Base-by-base conservation (phyloP, 2,329 filamentous ascomycete species). In the Botryotinia globosa region DNA sequence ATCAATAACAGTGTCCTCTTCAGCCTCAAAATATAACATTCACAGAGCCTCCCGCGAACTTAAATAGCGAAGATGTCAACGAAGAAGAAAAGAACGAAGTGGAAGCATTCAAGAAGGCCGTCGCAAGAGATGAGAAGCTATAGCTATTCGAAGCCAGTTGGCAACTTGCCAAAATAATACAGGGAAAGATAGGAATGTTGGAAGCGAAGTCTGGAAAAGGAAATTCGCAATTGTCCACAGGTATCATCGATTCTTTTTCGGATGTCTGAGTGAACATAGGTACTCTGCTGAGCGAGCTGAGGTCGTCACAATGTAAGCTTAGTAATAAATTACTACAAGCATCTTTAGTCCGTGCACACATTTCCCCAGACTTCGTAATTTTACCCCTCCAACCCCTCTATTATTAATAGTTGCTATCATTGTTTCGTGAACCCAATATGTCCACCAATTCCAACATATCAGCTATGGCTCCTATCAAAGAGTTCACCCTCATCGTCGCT, bases 401-500 rank as follows among this genome's bases (percentile, higher is more conserved):
- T 67, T 44, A 10, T 67, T 44, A 10, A 54, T 54, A 9, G 22
- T 32, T 66, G 25, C 25, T 18, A 56, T 67, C 34, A 16, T 42
- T 37, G 29, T 42, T 32, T 37, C 64, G 39, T 29, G 34, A 39
- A 29, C 37, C 32, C 64, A 67, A 67, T 22, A 67, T 67, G 64
- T 67, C 48, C 22, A 56, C 34, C 48, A 14, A 56, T 42, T 39
- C 48, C n/a, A 67, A 34, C 34, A 67, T 7, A 56, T 56, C 54
- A 56, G 25, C 63, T 5, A 73, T 72, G 45, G 77, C 76, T 72
- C 56, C 69, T 20, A 64, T 75, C 32, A 74, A 73, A 70, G 90
- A 93, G 76, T 85, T 98, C 71, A 98, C 94, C n/a, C 88, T 98
- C 78, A 92, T 98, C 82, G 94, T 98, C 78, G 95, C 93, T n/a